Evolutionary conservation across 768 basidiomycete species (phyloP), one percentile per base, ranked within the genome.

Genomic region (Amanita muscaria): DNA sequence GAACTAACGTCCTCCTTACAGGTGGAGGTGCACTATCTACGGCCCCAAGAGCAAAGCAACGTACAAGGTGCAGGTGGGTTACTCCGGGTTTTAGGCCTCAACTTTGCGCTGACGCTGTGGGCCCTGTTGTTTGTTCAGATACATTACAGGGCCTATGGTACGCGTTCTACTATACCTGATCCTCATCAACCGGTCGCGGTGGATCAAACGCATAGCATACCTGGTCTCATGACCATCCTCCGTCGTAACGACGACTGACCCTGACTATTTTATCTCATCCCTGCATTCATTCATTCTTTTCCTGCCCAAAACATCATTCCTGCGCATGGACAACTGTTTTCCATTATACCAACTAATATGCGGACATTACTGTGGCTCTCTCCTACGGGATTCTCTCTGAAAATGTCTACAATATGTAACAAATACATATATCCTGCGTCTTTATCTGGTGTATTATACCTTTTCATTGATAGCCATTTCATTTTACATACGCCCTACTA

Each of bases 191-290:
- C 83, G 1, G 74, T 86, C 19, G 75, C 76, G 1, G 57, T 85
- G 37, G 75, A 82, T 47, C 69, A 73, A 47, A 77, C 73, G 39
- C 72, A 64, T 51, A 70, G 73, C 50, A 69, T 88, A 5, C 79
- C 80, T 2, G 86, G 85, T 7, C 69, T 86, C 23, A 88, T 88
- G 86, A 86, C 81, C 30, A 74, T 87, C 56, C 19, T 80, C 40
- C 64, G 63, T 37, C 68, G 79, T 38, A 66, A 58, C 46, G 55
- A 60, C 37, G 48, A 57, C 41, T 60, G 38, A 52, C 22, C 16
- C 11, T 27, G n/a, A n/a, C n/a, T n/a, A n/a, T n/a, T n/a, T n/a
- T n/a, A n/a, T n/a, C n/a, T n/a, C n/a, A n/a, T n/a, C n/a, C n/a
- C n/a, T n/a, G n/a, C n/a, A n/a, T n/a, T n/a, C n/a, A n/a, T n/a